These are phyloP conservation scores for Arthrinium phaeospermum DNA, from an alignment of 2,329 filamentous ascomycete species.

Conservation along the genomic window DNA sequence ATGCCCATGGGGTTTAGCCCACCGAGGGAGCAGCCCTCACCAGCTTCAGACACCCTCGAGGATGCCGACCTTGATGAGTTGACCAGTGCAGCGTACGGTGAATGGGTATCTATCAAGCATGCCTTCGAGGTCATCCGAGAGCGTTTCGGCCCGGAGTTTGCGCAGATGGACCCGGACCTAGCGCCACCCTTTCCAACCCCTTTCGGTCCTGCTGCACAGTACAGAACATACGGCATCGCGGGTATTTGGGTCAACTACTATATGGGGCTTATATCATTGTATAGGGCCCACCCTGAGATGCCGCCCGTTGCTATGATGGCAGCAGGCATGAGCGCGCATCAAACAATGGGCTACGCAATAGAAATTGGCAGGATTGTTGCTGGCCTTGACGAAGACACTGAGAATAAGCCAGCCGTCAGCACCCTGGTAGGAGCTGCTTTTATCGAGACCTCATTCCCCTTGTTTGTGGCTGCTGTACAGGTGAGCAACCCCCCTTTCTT, in stretches of 20 bases:
- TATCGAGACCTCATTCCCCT: constrained; percentile 79
- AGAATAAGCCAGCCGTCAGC: constrained; percentile 64
- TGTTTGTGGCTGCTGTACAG: constrained; percentile 87
- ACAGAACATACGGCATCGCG: constrained; percentile 85
- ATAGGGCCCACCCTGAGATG: constrained; percentile 86
- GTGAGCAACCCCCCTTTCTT: constrained; percentile 42
- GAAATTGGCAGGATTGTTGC: constrained; percentile 82
- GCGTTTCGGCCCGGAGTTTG: constrained; percentile 76
- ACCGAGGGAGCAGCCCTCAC: constrained; percentile 48
- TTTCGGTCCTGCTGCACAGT: constrained; percentile 82
- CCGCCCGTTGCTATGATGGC: constrained; percentile 89
- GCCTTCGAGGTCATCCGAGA: constrained; percentile 72
- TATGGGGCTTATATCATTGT: constrained; percentile 81
- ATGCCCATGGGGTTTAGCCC: constrained; percentile 62
- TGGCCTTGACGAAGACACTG: constrained; percentile 66
- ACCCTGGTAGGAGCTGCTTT: constrained; percentile 81
- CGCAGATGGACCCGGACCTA: constrained; percentile 74
- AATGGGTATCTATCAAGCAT: constrained; percentile 78
- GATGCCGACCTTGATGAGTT: constrained; percentile 66
- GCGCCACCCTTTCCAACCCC: constrained; percentile 68
- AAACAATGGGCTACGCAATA: constrained; percentile 74
- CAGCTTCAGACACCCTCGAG: constrained; percentile 50
- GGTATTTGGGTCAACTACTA: constrained; percentile 89
- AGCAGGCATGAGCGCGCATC: constrained; percentile 74
- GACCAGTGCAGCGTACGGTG: constrained; percentile 71